These are phyloP conservation scores for Leccinum olivaceopallidum DNA, from an alignment of 768 basidiomycete genomes.

Conservation along the genomic window DNA sequence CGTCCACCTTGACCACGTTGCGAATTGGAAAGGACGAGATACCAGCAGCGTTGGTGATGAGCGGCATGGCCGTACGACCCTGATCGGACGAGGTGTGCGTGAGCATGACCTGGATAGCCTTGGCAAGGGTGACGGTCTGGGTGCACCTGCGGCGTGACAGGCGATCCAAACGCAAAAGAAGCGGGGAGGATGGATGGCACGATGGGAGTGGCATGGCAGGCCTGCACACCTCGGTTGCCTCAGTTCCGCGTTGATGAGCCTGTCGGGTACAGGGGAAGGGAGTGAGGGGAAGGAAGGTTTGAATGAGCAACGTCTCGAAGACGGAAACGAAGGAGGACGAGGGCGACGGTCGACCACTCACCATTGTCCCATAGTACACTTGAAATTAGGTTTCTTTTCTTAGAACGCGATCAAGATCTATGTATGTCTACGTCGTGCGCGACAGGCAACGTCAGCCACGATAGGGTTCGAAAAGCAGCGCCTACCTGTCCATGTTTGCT, in stretches of 20 bases:
- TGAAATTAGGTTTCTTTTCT: conserved; percentile 74
- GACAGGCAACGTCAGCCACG: neutral
- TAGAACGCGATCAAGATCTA: conserved; percentile 73
- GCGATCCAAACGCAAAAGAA: neutral
- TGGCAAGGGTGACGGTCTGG: conserved; percentile 58
- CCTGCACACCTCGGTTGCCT: conserved; percentile 65
- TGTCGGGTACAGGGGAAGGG: conserved; percentile 25
- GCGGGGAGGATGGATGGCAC: neutral
- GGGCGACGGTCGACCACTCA: conserved; percentile 28
- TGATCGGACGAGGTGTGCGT: conserved; percentile 76
- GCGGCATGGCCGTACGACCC: conserved; percentile 73
- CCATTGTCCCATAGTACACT: conserved; percentile 86
- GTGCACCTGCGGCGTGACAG: neutral
- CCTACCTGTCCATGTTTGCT: conserved; percentile 70
- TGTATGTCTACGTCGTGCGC: neutral
- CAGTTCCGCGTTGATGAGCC: conserved; percentile 80
- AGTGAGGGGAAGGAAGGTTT: neutral
- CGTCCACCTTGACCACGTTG: conserved; percentile 67
- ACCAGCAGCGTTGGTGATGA: conserved; percentile 72
- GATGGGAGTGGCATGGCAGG: neutral
- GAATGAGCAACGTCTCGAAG: neutral
- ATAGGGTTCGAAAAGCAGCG: neutral
- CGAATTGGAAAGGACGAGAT: conserved; percentile 83
- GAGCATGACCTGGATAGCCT: conserved; percentile 69
- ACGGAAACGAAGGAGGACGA: neutral